These are phyloP conservation scores for Psilocybe azurescens DNA, from an alignment of 768 basidiomycete species.

Conservation along the genomic window DNA sequence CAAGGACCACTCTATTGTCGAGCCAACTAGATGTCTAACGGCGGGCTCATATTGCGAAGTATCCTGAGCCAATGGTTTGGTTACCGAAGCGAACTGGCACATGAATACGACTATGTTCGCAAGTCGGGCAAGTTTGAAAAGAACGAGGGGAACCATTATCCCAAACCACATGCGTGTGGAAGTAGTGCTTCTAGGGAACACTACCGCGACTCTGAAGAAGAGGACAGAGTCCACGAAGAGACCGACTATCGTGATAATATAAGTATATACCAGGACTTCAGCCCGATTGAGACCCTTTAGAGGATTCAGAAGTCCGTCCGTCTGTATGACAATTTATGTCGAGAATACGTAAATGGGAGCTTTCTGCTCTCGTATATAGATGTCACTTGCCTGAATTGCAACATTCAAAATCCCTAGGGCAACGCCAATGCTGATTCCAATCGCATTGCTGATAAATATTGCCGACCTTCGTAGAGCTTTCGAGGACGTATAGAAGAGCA, in stretches of 20 bases:
- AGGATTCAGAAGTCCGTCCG: background rate
- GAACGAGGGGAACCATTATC: background rate
- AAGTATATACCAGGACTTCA: background rate
- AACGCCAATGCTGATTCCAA: too few species aligned
- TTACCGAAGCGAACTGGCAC: background rate
- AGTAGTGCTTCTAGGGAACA: background rate
- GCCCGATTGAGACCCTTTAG: background rate
- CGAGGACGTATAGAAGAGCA: too few species aligned
- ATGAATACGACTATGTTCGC: background rate
- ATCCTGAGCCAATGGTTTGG: too few species aligned
- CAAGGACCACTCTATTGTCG: background rate
- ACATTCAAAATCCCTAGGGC: too few species aligned
- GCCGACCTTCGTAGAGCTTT: too few species aligned
- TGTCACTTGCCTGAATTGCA: too few species aligned
- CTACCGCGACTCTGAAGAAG: background rate
- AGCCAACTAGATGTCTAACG: background rate
- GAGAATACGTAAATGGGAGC: too few species aligned
- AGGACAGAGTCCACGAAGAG: background rate
- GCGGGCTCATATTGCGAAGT: background rate
- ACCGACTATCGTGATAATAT: background rate
- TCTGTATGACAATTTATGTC: background rate
- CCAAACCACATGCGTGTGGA: background rate
- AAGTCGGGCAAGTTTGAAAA: background rate
- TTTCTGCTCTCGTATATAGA: too few species aligned
- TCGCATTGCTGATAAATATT: too few species aligned